phyloP scores from a whole-genome alignment of 371 early-diverging fungal genomes.

The Choanephora cucurbitarum region DNA sequence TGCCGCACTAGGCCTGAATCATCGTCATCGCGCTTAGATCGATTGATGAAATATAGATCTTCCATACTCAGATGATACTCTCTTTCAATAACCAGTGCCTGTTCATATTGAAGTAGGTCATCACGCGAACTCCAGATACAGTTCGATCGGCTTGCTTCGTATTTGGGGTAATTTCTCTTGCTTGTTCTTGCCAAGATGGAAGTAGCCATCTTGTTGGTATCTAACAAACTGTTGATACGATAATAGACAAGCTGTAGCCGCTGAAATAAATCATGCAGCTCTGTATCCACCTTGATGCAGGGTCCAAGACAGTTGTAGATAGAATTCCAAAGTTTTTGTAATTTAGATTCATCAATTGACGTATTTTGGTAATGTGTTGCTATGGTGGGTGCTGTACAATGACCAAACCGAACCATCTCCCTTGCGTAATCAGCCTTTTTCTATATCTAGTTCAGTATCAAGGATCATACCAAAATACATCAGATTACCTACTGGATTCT shows the following conservation, averaged over 20 bases:
- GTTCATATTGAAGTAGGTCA: constrained; percentile 58
- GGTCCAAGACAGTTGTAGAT: constrained; percentile 8
- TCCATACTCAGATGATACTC: constrained; percentile 36
- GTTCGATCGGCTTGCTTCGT: constrained; percentile 50
- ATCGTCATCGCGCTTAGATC: constrained; percentile 7
- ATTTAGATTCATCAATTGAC: neutral
- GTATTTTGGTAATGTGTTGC: neutral
- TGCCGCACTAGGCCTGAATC: constrained; percentile 20
- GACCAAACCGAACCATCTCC: constrained; percentile 7
- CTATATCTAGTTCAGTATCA: constrained; percentile 1
- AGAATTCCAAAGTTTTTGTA: constrained; percentile 14
- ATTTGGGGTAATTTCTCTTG: constrained; percentile 58
- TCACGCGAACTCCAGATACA: constrained; percentile 55
- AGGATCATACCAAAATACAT: too few relatives aligned
- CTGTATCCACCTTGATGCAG: constrained; percentile 41
- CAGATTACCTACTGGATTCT: constrained; percentile 5
- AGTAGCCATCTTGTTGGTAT: constrained; percentile 40
- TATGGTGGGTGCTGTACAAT: neutral
- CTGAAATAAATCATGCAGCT: constrained; percentile 36
- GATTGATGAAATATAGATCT: constrained; percentile 21
- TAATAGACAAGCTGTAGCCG: constrained; percentile 58
- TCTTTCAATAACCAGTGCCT: constrained; percentile 42
- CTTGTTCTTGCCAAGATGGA: constrained; percentile 63
- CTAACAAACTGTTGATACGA: constrained; percentile 35
- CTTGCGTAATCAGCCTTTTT: constrained; percentile 6